Evolutionary conservation across 2,329 filamentous ascomycete genomes (phyloP).

Genomic region (Samsoniella hepiali): DNA sequence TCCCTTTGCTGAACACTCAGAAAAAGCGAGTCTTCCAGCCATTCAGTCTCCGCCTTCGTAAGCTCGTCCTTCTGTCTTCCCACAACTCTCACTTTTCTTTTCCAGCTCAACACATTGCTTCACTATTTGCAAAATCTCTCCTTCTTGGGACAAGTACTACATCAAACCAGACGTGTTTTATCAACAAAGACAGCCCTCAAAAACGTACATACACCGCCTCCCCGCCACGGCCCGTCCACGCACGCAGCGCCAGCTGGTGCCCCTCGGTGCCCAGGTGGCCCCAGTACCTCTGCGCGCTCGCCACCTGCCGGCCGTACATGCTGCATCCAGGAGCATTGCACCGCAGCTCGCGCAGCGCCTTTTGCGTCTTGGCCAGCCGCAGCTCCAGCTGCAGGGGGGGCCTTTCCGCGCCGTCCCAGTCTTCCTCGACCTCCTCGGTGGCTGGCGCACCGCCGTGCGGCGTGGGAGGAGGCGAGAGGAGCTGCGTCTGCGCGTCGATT

Average conservation of each 20-base stretch:
- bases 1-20: no score
- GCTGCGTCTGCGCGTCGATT: not conserved
- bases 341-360: not conserved
- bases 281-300: not conserved
- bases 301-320: not conserved
- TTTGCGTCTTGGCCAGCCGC: not conserved
- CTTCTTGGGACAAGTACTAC: not conserved
- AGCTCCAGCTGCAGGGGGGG: not conserved
- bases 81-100: no score
- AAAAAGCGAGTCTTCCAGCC: no score
- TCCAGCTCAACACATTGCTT: no score
- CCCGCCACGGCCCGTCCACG: not conserved
- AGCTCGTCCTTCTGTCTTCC: no score
- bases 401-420: not conserved
- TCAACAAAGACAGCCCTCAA: not conserved
- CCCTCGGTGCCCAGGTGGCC: not conserved
- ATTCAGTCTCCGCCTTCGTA: no score
- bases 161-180: not conserved
- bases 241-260: not conserved
- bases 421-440: no score
- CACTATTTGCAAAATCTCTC: not conserved
- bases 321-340: slow-evolving; percentile 8
- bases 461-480: not conserved
- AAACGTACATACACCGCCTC: not conserved
- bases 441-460: not conserved